Evolutionary conservation across 306 rosid species (phyloP).

Genomic region (Parietaria judaica): DNA sequence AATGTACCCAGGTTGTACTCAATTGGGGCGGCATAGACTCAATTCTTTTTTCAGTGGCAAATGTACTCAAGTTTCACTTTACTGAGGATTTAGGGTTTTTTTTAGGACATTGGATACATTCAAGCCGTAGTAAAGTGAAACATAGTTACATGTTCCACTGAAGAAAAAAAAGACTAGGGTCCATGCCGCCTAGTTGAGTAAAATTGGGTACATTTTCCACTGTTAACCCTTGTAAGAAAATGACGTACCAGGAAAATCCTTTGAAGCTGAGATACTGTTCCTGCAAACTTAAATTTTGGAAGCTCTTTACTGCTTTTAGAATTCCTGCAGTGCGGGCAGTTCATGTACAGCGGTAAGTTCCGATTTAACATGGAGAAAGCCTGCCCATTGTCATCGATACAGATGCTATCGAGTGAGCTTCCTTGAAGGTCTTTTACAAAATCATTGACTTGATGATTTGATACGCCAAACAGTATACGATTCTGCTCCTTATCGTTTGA

Average conservation of each 20-base stretch:
- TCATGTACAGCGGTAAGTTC: constrained; percentile 77
- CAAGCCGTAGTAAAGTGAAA: no score
- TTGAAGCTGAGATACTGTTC: constrained; percentile 83
- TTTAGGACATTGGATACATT: no score
- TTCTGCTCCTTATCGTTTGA: constrained; percentile 47
- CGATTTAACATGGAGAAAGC: constrained; percentile 65
- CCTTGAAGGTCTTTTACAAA: constrained; percentile 37
- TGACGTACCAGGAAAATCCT: constrained; percentile 73
- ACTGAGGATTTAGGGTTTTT: no score
- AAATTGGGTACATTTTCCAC: no score
- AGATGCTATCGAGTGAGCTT: constrained; percentile 35
- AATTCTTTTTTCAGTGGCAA: no score
- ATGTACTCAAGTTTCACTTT: no score
- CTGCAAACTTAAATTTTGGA: constrained; percentile 56
- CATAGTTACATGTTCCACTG: no score
- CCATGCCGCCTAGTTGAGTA: no score
- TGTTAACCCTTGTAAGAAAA: not conserved
- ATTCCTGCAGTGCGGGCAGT: constrained; percentile 76
- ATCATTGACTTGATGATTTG: constrained; percentile 26
- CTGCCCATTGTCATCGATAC: constrained; percentile 44
- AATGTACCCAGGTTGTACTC: no score
- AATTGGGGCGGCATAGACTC: no score
- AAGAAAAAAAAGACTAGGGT: no score
- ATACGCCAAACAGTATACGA: constrained; percentile 26
- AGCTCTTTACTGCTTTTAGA: constrained; percentile 51